A percentile compares a stretch with the other conserved stretches of the same genome.
These are phyloP conservation scores for Allium cepa DNA, from an alignment of 106 monocot genomes.

Conservation along the genomic window DNA sequence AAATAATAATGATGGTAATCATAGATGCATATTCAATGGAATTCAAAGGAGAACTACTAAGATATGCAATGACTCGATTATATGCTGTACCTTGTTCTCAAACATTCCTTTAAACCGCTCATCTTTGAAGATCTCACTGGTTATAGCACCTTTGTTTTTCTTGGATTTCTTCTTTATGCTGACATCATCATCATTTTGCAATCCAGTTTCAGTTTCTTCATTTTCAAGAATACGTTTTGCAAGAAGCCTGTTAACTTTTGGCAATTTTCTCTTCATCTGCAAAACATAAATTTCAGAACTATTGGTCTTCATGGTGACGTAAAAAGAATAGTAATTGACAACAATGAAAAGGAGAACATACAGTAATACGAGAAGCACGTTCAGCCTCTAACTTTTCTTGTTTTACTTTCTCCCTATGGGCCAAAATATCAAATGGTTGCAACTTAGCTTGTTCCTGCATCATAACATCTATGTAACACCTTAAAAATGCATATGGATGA, in stretches of 20 bases:
- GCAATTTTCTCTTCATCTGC: slow-evolving; percentile 72
- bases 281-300: slow-evolving; percentile 3
- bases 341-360: slow-evolving; percentile 19
- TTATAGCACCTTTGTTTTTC: slow-evolving; percentile 46
- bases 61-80: background rate
- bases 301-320: background rate
- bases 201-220: slow-evolving; percentile 46
- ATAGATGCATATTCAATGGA: background rate
- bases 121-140: slow-evolving; percentile 54
- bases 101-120: slow-evolving; percentile 73
- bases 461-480: background rate
- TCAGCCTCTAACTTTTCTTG: slow-evolving; percentile 77
- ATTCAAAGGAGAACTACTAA: background rate
- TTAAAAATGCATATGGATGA: background rate
- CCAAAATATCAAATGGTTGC: slow-evolving; percentile 62
- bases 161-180: slow-evolving; percentile 47
- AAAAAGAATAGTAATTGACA: slow-evolving; percentile 4
- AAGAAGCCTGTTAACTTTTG: slow-evolving; percentile 77
- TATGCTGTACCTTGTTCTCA: slow-evolving; percentile 56
- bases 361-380: slow-evolving; percentile 78
- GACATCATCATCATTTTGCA: slow-evolving; percentile 22
- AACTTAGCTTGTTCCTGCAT: slow-evolving; percentile 53
- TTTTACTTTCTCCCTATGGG: slow-evolving; percentile 47
- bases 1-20: background rate
- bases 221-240: slow-evolving; percentile 55